Evolutionary conservation across 139 green algal species (phyloP).

Genomic region (Ettlia oleoabundans): DNA sequence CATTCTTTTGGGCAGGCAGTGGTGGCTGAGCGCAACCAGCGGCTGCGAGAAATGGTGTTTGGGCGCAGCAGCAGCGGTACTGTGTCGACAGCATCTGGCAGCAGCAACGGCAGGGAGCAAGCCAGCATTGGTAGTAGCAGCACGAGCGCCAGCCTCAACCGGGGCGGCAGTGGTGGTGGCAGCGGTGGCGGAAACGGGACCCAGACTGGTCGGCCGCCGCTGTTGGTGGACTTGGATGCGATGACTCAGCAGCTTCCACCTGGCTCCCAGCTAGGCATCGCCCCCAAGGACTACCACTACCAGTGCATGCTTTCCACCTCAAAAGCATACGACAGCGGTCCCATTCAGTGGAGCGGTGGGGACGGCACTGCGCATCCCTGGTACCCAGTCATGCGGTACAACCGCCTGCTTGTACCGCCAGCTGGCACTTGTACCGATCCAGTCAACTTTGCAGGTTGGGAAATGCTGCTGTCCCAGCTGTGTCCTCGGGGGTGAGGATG

Average conservation of each 20-base stretch:
- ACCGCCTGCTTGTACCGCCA: not conserved
- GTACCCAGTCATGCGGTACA: not conserved
- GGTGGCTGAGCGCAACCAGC: not conserved
- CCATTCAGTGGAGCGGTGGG: constrained; percentile 1
- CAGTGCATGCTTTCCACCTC: constrained; percentile 5
- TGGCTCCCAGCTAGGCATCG: not conserved
- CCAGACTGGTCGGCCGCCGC: not conserved
- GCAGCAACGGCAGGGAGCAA: no score
- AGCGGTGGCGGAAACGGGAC: not conserved
- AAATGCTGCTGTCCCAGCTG: constrained; percentile 14
- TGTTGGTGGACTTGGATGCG: constrained; percentile 16
- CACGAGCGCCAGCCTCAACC: no score
- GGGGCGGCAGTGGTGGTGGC: not conserved
- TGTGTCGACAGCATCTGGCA: no score
- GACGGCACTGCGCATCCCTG: not conserved
- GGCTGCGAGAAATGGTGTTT: constrained; percentile 12
- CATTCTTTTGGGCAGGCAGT: no score
- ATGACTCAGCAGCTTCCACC: not conserved
- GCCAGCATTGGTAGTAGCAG: no score
- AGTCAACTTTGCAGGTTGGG: constrained; percentile 20
- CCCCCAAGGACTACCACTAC: constrained; percentile 9
- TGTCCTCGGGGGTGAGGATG: no score
- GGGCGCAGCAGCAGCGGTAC: no score
- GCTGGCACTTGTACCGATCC: constrained; percentile 3
- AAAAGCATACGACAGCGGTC: not conserved